phyloP scores from a whole-genome alignment of 2,329 filamentous ascomycete genomes.

The Davidsoniella virescens region DNA sequence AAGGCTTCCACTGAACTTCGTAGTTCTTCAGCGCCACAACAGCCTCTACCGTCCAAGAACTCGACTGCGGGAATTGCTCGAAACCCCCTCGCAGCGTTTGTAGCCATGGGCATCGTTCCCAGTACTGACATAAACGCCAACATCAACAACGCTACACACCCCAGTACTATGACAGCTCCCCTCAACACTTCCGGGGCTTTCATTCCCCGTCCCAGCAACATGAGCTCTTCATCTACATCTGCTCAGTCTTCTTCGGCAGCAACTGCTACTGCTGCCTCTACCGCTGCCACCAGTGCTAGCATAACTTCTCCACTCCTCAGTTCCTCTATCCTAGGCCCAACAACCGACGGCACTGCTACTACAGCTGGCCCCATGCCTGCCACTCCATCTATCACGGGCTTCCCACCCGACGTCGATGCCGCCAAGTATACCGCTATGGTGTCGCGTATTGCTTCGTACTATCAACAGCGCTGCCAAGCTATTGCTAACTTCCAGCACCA shows the following conservation, averaged over 20 bases:
- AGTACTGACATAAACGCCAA: background rate
- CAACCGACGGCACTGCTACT: constrained; percentile 2
- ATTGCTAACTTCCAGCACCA: constrained; percentile 31
- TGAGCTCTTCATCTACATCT: background rate
- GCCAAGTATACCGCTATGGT: constrained; percentile 30
- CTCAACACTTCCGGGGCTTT: background rate
- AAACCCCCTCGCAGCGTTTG: constrained; percentile 6
- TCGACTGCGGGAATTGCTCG: constrained; percentile 13
- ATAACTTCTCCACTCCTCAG: background rate
- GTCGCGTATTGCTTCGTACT: constrained; percentile 31
- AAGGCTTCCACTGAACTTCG: constrained; percentile 10
- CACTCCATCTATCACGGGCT: background rate
- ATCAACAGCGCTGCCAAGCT: constrained; percentile 32
- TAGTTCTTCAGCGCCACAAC: constrained; percentile 11
- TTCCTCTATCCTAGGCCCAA: background rate
- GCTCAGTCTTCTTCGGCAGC: background rate
- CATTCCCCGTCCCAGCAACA: background rate
- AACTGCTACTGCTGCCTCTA: background rate
- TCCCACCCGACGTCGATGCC: constrained; percentile 19
- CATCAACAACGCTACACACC: background rate
- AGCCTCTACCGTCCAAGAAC: constrained; percentile 14
- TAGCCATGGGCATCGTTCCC: constrained; percentile 7
- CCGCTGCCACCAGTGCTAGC: background rate
- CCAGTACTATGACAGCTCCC: background rate
- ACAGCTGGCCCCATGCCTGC: constrained; percentile 6